Evolutionary conservation across 495 filamentous ascomycete species (phyloP).

Genomic region (Elaphomyces granulatus): DNA sequence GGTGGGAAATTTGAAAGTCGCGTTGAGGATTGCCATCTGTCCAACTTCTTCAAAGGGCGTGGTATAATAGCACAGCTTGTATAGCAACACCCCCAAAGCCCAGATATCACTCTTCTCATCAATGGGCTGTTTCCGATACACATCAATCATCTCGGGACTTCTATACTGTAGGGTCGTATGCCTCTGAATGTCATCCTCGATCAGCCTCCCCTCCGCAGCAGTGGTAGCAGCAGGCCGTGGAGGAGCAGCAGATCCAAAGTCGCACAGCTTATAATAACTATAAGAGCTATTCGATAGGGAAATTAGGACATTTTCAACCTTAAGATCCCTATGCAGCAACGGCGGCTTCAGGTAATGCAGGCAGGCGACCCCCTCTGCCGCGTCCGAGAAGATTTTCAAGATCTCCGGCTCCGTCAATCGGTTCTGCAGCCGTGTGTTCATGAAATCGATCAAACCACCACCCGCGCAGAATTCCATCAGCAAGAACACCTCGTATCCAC

Average conservation of each 20-base stretch:
- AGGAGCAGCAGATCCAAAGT: conserved; percentile 86
- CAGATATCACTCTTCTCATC: conserved; percentile 99
- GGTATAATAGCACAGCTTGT: conserved; percentile 98
- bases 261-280: conserved; percentile 81
- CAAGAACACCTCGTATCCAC: conserved; percentile 94
- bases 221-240: conserved; percentile 75
- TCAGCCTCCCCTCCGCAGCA: conserved; percentile 69
- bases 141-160: conserved; percentile 97
- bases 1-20: conserved; percentile 80
- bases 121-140: conserved; percentile 90
- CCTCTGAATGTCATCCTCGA: conserved; percentile 94
- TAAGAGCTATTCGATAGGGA: conserved; percentile 41
- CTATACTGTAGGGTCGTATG: conserved; percentile 96
- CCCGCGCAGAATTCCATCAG: conserved; percentile 85
- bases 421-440: conserved; percentile 96
- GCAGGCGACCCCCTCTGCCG: conserved; percentile 89
- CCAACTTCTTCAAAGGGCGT: conserved; percentile 97
- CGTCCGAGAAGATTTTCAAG: conserved; percentile 89
- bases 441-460: conserved; percentile 95
- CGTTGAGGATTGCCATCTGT: conserved; percentile 95
- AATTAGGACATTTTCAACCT: conserved; percentile 97
- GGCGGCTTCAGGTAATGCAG: conserved; percentile 98
- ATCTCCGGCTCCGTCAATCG: conserved; percentile 96
- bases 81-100: conserved; percentile 88
- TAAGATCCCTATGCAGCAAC: conserved; percentile 84